These are phyloP conservation scores for Dipteronia sinensis DNA, from an alignment of 345 rosid species.

Conservation along the genomic window DNA sequence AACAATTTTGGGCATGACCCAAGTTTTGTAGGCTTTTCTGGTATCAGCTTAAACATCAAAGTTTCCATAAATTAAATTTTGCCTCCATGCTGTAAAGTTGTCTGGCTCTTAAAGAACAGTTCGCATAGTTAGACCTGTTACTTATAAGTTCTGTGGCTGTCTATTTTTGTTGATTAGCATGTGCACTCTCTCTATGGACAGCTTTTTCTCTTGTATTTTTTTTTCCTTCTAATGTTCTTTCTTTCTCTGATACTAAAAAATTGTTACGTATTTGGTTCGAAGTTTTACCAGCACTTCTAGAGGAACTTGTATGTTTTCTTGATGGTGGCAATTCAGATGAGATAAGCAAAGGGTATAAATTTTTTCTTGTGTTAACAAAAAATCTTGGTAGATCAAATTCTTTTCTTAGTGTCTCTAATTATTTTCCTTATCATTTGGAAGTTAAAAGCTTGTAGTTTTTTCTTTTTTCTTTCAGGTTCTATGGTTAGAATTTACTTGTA, in stretches of 20 bases:
- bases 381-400: constrained; percentile 1
- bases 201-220: not conserved
- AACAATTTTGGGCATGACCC: not conserved
- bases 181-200: not conserved
- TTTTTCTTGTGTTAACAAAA: not conserved
- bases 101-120: not conserved
- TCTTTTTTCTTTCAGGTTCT: not conserved
- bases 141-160: not conserved
- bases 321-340: constrained; percentile 73
- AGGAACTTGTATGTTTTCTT: constrained; percentile 86
- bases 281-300: constrained; percentile 45
- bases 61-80: not conserved
- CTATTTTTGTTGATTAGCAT: not conserved
- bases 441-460: not conserved
- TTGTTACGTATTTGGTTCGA: not conserved
- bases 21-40: not conserved
- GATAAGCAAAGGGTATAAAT: constrained; percentile 68
- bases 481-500: not conserved
- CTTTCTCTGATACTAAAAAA: not conserved
- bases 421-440: not conserved
- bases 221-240: too few species aligned
- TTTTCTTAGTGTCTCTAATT: not conserved
- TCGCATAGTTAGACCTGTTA: not conserved
- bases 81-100: not conserved
- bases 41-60: not conserved